Base-by-base conservation (phyloP, 129 eudicot species). In the Tanacetum coccineum region DNA sequence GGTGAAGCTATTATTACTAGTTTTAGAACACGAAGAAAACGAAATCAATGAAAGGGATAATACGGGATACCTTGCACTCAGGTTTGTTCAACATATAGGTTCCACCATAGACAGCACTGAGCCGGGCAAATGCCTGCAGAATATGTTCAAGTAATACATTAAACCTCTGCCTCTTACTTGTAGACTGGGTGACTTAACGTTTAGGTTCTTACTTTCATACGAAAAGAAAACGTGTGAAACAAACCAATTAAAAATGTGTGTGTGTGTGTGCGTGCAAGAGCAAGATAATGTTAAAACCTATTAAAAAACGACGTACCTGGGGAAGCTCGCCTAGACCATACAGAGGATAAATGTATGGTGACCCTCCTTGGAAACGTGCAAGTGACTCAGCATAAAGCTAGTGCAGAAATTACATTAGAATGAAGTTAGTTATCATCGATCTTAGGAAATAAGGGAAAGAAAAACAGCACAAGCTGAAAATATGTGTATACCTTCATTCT, bases 21-120 rank as follows among this genome's bases (percentile, higher is more conserved):
- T 54, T 36, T 18, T 9, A 15, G 19, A 55, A 54, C 51, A 50
- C 42, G 1, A 2, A 28, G 14, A 15, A 61, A 30, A 26, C 11
- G 8, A 44, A 57, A 53, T 25, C 48, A 4, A 26, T 3, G 49
- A 60, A 12, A 49, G 53, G 47, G 28, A 39, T 58, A 20, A 66
- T 18, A 63, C 1, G 60, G 15, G 72, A 53, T 84, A 91, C 97
- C 95, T 85, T 87, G 96, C 98, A 91, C 68, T 91, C 98, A 46
- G 96, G 98, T 77, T 91, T 91, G 68, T 83, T 85, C 83, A 91
- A 76, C 98, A 91, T 87, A 66, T 91, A 91, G 56, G 98, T 91
- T 70, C 98, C 96, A 78, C 98, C 98, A 80, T 91, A 91, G 63
- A 91, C 98, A 73, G 98, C 97, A 87, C 97, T 91, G 15, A 91